A percentile compares a stretch with the other conserved stretches of the same genome.
These are phyloP conservation scores for Nitzschia palea DNA, from an alignment of 108 stramenopile genomes.

Conservation along the genomic window DNA sequence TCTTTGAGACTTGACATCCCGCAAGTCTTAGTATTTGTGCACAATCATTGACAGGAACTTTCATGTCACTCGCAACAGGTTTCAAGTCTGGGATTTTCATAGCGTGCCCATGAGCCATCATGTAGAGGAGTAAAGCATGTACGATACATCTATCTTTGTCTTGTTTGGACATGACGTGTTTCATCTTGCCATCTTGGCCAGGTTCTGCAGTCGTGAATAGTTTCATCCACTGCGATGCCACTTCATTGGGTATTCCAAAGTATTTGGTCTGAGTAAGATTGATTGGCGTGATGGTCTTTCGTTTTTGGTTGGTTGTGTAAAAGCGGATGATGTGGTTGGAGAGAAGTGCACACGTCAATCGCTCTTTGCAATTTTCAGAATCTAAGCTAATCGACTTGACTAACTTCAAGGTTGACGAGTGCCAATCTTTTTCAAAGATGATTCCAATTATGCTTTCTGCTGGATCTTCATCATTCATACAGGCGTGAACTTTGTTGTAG, in stretches of 20 bases:
- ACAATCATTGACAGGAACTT: conserved; percentile 56
- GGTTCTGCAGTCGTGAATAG: conserved; percentile 56
- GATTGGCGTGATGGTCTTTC: conserved; percentile 38
- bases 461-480: conserved; percentile 51
- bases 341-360: conserved; percentile 56
- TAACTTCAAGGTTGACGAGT: conserved; percentile 40
- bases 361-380: conserved; percentile 35
- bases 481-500: conserved; percentile 62
- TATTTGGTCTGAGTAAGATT: conserved; percentile 40
- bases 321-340: conserved; percentile 59
- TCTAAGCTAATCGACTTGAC: conserved; percentile 38
- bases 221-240: conserved; percentile 53
- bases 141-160: conserved; percentile 60
- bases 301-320: conserved; percentile 37
- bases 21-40: conserved; percentile 61
- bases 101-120: conserved; percentile 52
- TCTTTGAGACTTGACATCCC: conserved; percentile 67
- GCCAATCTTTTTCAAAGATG: conserved; percentile 36
- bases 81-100: conserved; percentile 64
- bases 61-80: conserved; percentile 59
- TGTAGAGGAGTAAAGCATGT: conserved; percentile 66
- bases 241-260: conserved; percentile 56
- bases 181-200: conserved; percentile 21
- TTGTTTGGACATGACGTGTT: conserved; percentile 46
- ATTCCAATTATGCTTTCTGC: conserved; percentile 32